A percentile compares a stretch with the other conserved stretches of the same genome.
Conservation (phyloP, 805 yeast species). For the Ogataea degrootiae region DNA sequence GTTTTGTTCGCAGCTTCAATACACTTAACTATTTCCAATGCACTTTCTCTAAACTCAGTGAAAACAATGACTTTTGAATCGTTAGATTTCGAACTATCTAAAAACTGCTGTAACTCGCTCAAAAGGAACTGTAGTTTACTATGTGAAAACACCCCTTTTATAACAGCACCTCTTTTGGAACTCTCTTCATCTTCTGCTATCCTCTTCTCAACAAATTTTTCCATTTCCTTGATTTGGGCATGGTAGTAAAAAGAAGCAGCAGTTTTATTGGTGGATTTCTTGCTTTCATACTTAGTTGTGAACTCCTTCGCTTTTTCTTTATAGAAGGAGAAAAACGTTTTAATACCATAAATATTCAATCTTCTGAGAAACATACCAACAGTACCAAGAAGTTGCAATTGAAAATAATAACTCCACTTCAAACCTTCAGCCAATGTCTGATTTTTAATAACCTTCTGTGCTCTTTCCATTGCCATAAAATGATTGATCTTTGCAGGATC, state of each 20-base stretch:
- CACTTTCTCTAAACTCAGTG: constrained; percentile 86
- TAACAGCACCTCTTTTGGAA: constrained; percentile 14
- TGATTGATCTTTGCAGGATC: constrained; percentile 69
- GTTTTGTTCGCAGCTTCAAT: constrained; percentile 38
- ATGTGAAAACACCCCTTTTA: constrained; percentile 48
- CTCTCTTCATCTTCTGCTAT: constrained; percentile 29
- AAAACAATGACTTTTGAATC: constrained; percentile 80
- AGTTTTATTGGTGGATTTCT: constrained; percentile 58
- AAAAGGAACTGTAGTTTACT: constrained; percentile 63
- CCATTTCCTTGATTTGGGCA: constrained; percentile 40
- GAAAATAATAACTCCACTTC: constrained; percentile 67
- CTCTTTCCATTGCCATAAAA: constrained; percentile 65
- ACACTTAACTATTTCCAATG: constrained; percentile 73
- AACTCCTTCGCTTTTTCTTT: constrained; percentile 53
- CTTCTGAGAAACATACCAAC: constrained; percentile 70
- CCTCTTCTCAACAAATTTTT: constrained; percentile 40
- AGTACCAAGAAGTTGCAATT: constrained; percentile 57
- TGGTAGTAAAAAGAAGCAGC: constrained; percentile 60
- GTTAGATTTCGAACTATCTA: constrained; percentile 33
- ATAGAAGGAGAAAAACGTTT: constrained; percentile 68
- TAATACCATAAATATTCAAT: constrained; percentile 75
- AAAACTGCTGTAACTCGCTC: constrained; percentile 54
- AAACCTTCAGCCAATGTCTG: constrained; percentile 58
- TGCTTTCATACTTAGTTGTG: constrained; percentile 48
- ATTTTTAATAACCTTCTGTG: constrained; percentile 51